These are phyloP conservation scores for Saccharomyces pastorianus DNA, from an alignment of 1,139 yeast genomes.

Conservation along the genomic window DNA sequence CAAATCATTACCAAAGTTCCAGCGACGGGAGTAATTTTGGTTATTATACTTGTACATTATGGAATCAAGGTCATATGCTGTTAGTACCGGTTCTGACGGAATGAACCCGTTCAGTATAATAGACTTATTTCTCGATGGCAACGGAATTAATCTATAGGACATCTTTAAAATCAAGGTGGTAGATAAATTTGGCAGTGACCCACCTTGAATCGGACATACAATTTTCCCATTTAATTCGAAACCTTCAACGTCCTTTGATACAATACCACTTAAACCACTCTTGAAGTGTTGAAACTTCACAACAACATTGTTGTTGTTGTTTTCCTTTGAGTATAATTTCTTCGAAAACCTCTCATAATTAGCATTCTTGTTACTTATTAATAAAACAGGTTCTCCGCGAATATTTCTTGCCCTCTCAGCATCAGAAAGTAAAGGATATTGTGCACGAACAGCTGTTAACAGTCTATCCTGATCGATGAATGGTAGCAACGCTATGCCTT, in stretches of 20 bases:
- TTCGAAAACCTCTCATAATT: constrained; percentile 29
- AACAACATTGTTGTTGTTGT: constrained; percentile 22
- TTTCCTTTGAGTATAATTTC: constrained; percentile 30
- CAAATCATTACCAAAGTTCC: constrained; percentile 28
- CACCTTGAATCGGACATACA: constrained; percentile 51
- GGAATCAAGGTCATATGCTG: constrained; percentile 61
- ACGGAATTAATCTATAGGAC: constrained; percentile 53
- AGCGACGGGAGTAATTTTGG: constrained; percentile 17
- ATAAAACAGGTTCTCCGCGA: constrained; percentile 51
- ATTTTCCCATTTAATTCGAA: constrained; percentile 44
- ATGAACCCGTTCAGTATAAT: constrained; percentile 78
- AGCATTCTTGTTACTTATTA: constrained; percentile 49
- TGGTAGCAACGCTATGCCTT: constrained; percentile 83
- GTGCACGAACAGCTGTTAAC: constrained; percentile 53
- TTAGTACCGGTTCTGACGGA: constrained; percentile 52
- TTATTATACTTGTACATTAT: constrained; percentile 37
- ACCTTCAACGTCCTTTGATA: constrained; percentile 35
- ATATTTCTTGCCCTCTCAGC: constrained; percentile 68
- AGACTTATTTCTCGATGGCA: constrained; percentile 54
- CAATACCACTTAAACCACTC: constrained; percentile 64
- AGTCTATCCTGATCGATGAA: constrained; percentile 81
- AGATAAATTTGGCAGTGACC: constrained; percentile 48
- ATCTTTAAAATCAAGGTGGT: constrained; percentile 49
- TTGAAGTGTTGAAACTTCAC: constrained; percentile 41
- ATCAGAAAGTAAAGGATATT: constrained; percentile 56